Evolutionary conservation across 106 monocot species (phyloP).

Genomic region (Dendrobium huoshanense): DNA sequence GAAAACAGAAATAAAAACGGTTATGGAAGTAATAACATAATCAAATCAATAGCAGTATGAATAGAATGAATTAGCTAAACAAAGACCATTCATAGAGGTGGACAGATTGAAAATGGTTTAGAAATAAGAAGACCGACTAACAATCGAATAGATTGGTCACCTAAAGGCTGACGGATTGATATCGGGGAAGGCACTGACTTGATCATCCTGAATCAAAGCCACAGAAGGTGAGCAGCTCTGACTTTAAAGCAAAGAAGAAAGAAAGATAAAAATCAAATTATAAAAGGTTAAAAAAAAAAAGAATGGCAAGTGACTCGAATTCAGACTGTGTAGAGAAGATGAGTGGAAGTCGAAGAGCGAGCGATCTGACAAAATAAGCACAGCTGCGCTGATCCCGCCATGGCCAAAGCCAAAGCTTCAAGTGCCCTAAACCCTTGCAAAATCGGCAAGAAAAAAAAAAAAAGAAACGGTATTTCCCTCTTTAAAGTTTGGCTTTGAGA

Average conservation of each 20-base stretch:
- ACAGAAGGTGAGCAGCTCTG: no score
- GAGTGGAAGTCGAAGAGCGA: slow-evolving; percentile 33
- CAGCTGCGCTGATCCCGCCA: slow-evolving; percentile 2
- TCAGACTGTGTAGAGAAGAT: slow-evolving; percentile 46
- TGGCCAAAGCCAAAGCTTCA: slow-evolving; percentile 8
- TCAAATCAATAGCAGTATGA: background rate
- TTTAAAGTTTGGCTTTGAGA: no score
- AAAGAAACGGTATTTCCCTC: no score
- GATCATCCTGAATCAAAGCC: slow-evolving; percentile 34
- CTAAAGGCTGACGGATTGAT: slow-evolving; percentile 73
- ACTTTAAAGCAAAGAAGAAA: background rate
- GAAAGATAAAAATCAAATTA: no score
- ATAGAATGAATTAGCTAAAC: background rate
- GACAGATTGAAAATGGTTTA: background rate
- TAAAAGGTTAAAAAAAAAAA: background rate
- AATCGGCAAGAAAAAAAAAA: no score
- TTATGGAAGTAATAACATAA: background rate
- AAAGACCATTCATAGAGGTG: background rate
- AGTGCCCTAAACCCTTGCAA: background rate
- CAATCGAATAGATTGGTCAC: slow-evolving; percentile 17
- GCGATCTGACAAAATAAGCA: slow-evolving; percentile 71
- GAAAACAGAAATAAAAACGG: background rate
- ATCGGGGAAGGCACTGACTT: slow-evolving; percentile 68
- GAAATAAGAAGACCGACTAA: background rate
- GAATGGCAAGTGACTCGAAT: background rate